A percentile compares a stretch with the other conserved stretches of the same genome.
phyloP scores from a whole-genome alignment of 2,329 filamentous ascomycete genomes.

The Penicillium sclerotigenum region DNA sequence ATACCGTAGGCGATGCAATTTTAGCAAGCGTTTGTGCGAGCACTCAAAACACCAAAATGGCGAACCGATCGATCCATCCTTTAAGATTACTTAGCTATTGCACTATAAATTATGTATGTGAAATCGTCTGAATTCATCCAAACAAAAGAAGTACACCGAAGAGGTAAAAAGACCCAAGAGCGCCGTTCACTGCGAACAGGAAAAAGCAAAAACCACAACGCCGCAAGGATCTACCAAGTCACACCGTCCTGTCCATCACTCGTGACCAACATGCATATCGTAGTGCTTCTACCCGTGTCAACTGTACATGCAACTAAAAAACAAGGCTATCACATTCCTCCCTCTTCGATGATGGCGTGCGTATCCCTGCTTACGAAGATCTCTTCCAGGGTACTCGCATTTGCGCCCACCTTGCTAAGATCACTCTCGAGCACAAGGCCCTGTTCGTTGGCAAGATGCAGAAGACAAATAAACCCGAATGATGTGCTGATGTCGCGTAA shows the following conservation, averaged over 20 bases:
- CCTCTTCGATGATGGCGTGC: slow-evolving; percentile 41
- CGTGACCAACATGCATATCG: slow-evolving; percentile 17
- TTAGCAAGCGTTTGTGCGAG: neutral
- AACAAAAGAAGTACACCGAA: neutral
- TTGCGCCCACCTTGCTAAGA: slow-evolving; percentile 27
- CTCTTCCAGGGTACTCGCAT: slow-evolving; percentile 41
- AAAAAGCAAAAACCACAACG: slow-evolving; percentile 17
- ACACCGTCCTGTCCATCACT: slow-evolving; percentile 19
- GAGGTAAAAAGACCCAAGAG: slow-evolving; percentile 9
- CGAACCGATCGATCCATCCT: neutral
- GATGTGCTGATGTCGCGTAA: slow-evolving; percentile 95
- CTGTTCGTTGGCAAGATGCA: slow-evolving; percentile 92
- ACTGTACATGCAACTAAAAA: slow-evolving; percentile 20
- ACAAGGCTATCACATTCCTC: slow-evolving; percentile 21
- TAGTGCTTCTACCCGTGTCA: slow-evolving; percentile 7
- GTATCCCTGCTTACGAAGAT: slow-evolving; percentile 43
- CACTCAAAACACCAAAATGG: neutral
- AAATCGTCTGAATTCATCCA: slow-evolving; percentile 3
- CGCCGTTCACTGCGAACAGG: slow-evolving; percentile 19
- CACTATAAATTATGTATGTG: neutral
- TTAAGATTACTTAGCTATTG: neutral
- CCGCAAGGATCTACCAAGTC: slow-evolving; percentile 17
- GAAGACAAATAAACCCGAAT: slow-evolving; percentile 85
- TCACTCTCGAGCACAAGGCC: slow-evolving; percentile 72
- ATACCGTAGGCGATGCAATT: neutral